Evolutionary conservation across 495 filamentous ascomycete species (phyloP).

Genomic region (Penicillium nucicola): DNA sequence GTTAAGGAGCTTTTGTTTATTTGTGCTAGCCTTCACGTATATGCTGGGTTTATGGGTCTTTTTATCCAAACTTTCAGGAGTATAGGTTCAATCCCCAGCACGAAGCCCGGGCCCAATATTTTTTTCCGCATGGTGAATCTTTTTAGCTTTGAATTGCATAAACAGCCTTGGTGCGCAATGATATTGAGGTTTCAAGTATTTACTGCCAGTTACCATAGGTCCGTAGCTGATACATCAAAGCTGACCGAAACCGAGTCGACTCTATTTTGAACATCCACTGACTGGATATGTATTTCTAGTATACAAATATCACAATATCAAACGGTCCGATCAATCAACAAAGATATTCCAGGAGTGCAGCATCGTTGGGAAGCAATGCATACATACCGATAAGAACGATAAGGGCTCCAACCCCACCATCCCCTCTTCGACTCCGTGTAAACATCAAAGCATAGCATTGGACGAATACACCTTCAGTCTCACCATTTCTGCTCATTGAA

Average conservation of each 20-base stretch:
- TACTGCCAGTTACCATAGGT: too few species aligned
- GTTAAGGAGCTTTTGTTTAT: constrained; percentile 21
- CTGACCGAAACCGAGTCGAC: too few species aligned
- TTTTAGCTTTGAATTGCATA: constrained; percentile 20
- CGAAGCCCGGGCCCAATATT: not conserved
- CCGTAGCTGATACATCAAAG: too few species aligned
- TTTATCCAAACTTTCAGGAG: not conserved
- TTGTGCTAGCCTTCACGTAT: not conserved
- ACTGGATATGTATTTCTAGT: too few species aligned
- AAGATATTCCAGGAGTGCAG: too few species aligned
- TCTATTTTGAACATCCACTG: too few species aligned
- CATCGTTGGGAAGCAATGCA: too few species aligned
- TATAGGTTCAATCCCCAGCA: not conserved
- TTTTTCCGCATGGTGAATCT: constrained; percentile 19
- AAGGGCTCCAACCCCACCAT: constrained; percentile 1
- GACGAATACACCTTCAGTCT: not conserved
- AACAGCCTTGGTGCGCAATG: constrained; percentile 21
- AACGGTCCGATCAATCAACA: too few species aligned
- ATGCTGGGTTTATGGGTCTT: not conserved
- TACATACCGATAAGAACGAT: constrained; percentile 5
- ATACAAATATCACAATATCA: too few species aligned
- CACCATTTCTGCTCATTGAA: not conserved
- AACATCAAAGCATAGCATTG: not conserved
- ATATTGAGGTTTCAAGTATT: constrained; percentile 3
- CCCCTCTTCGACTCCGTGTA: not conserved